phyloP scores from a whole-genome alignment of 2,329 filamentous ascomycete genomes.

The Fusarium lateritium region DNA sequence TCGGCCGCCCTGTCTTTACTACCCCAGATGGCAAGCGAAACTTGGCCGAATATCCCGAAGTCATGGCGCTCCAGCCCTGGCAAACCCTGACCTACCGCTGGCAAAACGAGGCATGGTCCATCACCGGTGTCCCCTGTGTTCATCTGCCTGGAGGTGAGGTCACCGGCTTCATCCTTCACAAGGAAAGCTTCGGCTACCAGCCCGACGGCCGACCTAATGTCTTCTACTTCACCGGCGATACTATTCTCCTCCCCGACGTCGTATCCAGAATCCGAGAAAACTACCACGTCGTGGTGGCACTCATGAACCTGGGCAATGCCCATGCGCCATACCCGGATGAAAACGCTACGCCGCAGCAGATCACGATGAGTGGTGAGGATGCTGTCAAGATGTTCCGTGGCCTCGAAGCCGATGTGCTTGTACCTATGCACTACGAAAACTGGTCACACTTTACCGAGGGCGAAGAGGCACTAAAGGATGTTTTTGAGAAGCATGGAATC shows the following conservation, averaged over 20 bases:
- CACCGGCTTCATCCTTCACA: not conserved
- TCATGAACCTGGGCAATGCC: not conserved
- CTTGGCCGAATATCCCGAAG: not conserved
- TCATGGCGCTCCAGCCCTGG: not conserved
- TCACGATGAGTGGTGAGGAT: conserved; percentile 5
- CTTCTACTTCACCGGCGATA: not conserved
- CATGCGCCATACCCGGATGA: too few species aligned
- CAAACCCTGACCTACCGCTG: not conserved
- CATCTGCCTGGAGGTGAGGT: not conserved
- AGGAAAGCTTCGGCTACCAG: not conserved
- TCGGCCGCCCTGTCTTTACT: not conserved
- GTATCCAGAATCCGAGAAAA: not conserved
- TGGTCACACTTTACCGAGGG: not conserved
- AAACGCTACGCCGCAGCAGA: not conserved
- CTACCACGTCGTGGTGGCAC: not conserved
- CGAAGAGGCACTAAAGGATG: too few species aligned
- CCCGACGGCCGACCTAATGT: not conserved
- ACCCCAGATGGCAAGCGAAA: not conserved
- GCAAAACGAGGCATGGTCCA: not conserved
- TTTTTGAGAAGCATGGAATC: too few species aligned
- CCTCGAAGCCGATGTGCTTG: not conserved
- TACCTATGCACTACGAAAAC: not conserved
- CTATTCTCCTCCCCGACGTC: not conserved
- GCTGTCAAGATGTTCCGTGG: not conserved
- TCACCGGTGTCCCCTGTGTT: conserved; percentile 2